Base-by-base conservation (phyloP, 2,329 filamentous ascomycete genomes). In the Hypoxylon sp. region DNA sequence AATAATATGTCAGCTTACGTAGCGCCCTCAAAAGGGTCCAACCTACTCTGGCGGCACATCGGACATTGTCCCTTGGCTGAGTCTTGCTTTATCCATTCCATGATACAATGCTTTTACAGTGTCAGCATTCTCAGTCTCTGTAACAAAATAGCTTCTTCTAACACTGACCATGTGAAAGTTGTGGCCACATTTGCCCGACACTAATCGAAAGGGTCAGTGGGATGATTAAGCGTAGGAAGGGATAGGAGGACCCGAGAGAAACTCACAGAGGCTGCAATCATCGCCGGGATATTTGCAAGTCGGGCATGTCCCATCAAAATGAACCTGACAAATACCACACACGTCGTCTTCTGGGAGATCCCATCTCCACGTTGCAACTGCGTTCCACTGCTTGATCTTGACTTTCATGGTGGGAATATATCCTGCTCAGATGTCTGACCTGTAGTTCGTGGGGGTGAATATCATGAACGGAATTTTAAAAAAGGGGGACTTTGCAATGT, bases 241-340 rank as follows among this genome's bases (percentile, higher is more conserved):
- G 9, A 66, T 5, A 9, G 10, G 19, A 56, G 50, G 14, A 55
- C 13, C 35, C 24, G 35, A 50, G 51, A n/a, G 58, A 67, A 33
- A 84, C 91, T 80, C 83, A 98, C 95, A 86, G 66, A 99, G 86
- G 65, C 92, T 92, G 82, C 96, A 99, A 78, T 98, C 94, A 76
- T 99, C 96, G 64, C 96, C 96, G 13, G 96, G 96, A 78, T 94
- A 98, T 86, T 97, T 97, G 90, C 96, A 99, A 61, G 94, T 97
- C 51, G 96, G 94, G 84, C 96, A 99, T 26, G 96, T 98, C 66
- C 94, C 95, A 80, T 99, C 96, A 79, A 98, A 99, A 77, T 97
- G 93, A 70, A 97, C 94, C 79, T 97, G 95, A 82, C 96, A 99
- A 83, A 99, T 99, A 75, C 96, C 96, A 76, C 96, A 99, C 70